Base-by-base conservation (phyloP, 192 early-diverging fungal species). In the Linnemannia elongata region DNA sequence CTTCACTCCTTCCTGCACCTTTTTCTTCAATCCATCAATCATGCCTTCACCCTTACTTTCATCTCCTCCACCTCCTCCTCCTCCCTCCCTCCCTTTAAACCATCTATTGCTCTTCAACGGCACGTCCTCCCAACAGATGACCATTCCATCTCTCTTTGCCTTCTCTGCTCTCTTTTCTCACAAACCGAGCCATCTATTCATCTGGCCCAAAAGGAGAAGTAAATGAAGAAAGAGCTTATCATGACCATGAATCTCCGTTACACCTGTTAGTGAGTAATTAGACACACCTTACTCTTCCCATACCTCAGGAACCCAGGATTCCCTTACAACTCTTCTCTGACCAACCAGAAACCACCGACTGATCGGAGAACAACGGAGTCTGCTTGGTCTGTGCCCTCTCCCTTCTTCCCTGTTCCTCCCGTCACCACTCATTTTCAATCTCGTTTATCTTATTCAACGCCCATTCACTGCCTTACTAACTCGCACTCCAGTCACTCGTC, bases 271-370 rank as follows among this genome's bases (percentile, higher is more conserved):
- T 45, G 12, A 44, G 6, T 44, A 44, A 44, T 44, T 44, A 44
- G 42, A 44, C 42, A 44, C 42, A 0, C 42, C 10, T n/a, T n/a
- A n/a, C n/a, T n/a, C n/a, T n/a, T n/a, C n/a, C n/a, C n/a, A n/a
- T n/a, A n/a, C 42, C 42, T 44, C 3, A 49, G 13, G 47, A 12
- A 63, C 8, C 57, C 57, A 63, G 57, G 57, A 63, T 12, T 24
- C 54, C 6, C 24, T 24, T n/a, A n/a, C n/a, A n/a, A n/a, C 10
- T 63, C 27, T 3, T 27, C 8, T 27, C 57, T 33, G 60, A 66
- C 60, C 30, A 66, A 66, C 60, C 60, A 66, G 60, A 66, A 66
- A 35, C 60, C 55, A n/a, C n/a, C 55, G 10, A 66, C n/a, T 27
- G n/a, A 66, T 66, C 60, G 60, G 60, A 66, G 60, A 66, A 66